Conservation (phyloP, 345 rosid species). For the Hevea brasiliensis region DNA sequence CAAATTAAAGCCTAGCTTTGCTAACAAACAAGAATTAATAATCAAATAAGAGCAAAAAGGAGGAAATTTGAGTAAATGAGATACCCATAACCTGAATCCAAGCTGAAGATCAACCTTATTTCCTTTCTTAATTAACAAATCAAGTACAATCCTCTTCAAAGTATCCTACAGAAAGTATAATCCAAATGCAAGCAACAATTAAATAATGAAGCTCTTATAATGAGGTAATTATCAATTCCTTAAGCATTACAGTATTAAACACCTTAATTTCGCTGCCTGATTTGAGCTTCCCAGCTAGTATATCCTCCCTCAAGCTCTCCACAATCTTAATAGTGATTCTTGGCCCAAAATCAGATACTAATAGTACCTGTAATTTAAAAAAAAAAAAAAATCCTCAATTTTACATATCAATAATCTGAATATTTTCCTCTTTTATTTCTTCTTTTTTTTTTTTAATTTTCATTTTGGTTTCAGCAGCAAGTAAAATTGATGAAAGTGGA, state of each 20-base stretch:
- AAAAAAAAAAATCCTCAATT: neutral
- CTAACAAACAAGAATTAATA: neutral
- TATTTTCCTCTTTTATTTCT: too few species aligned
- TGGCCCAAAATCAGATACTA: conserved; percentile 97
- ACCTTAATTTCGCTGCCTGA: conserved; percentile 95
- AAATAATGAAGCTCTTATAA: neutral
- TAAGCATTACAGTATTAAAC: neutral
- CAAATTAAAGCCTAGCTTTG: conserved; percentile 5
- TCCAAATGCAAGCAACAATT: neutral
- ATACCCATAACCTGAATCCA: conserved; percentile 64
- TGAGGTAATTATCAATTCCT: neutral
- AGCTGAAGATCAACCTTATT: conserved; percentile 79
- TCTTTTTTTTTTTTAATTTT: too few species aligned
- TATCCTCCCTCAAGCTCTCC: conserved; percentile 79
- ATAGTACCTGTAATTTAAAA: conserved; percentile 48
- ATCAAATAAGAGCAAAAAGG: neutral
- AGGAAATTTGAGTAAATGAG: neutral
- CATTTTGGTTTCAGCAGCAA: neutral
- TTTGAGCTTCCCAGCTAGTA: conserved; percentile 75
- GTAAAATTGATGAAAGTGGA: neutral
- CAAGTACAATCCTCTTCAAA: conserved; percentile 71
- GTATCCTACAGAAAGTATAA: conserved; percentile 54
- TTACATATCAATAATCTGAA: too few species aligned
- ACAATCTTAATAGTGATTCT: conserved; percentile 83
- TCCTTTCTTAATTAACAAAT: conserved; percentile 63